Evolutionary conservation across 2,329 filamentous ascomycete genomes (phyloP).

Genomic region (Byssothecium circinans): DNA sequence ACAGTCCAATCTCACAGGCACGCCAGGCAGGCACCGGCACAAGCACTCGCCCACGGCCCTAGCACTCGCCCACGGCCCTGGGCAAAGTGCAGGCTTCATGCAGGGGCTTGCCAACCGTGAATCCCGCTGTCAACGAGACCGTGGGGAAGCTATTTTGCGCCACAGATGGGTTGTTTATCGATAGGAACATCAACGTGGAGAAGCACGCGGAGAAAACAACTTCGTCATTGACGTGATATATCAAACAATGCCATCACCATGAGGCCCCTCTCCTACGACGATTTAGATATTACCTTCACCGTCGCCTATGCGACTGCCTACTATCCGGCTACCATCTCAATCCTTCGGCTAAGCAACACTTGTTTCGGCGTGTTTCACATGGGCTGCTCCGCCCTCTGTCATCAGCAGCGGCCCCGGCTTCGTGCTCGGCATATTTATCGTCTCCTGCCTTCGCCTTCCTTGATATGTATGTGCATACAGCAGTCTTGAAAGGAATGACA

Average conservation of each 20-base stretch:
- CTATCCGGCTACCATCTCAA: not conserved
- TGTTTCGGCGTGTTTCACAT: slow-evolving; percentile 14
- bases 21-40: not conserved
- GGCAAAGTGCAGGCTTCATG: not conserved
- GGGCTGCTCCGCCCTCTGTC: slow-evolving; percentile 1
- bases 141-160: not conserved
- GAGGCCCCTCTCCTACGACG: not conserved
- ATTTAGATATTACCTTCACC: not conserved
- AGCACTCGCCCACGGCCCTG: not conserved
- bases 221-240: not conserved
- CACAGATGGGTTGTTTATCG: not conserved
- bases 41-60: no score
- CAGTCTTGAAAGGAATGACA: not conserved
- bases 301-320: not conserved
- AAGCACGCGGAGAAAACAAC: not conserved
- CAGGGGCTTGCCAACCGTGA: not conserved
- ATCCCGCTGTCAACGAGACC: not conserved
- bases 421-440: not conserved
- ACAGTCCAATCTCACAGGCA: no score
- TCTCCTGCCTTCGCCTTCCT: not conserved
- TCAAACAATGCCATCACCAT: not conserved
- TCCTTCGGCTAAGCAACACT: slow-evolving; percentile 5
- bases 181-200: not conserved
- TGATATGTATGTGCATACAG: not conserved
- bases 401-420: not conserved